Evolutionary conservation across 441 rosid genomes (phyloP), one percentile per base, ranked within the genome.

Genomic region (Adansonia madagascariensis): DNA sequence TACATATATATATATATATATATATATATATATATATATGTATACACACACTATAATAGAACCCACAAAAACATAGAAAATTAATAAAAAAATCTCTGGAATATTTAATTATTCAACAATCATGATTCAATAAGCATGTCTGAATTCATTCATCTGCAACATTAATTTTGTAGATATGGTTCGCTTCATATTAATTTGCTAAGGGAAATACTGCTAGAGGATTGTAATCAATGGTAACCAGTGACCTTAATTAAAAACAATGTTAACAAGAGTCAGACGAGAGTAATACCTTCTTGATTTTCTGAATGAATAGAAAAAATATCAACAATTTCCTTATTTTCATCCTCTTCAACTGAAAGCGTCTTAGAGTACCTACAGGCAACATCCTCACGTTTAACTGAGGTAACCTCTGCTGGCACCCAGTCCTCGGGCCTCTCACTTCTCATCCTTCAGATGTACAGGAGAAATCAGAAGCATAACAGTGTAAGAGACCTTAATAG

Each of bases 391-490:
- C 79, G 77, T 71, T 74, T 75, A 11, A 68, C 67, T 81, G 85
- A 71, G 68, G 78, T 73, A 73, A 39, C 72, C 86, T 93, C 97
- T 80, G 85, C 93, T 46, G 99, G 99, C 77, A 91, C 97, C 99
- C 98, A 95, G 43, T 93, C 99, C 82, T 90, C 90, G 71, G 98
- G 98, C 83, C 99, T 90, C 80, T 92, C 89, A 24, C 85, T 82
- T 85, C 98, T 89, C 60, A 83, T 78, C 77, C 99, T 94, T 78
- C 31, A 61, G 4, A 78, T 73, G 80, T 46, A 73, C 50, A 76
- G 68, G 78, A 67, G 78, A 75, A 44, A 62, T 59, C 27, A 78
- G 64, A 78, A 64, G 60, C 46, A 74, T 65, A 55, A 72, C 22
- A 76, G 5, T 57, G 65, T 55, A 62, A 39, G 74, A 74, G 64